Base-by-base conservation (phyloP, 257 asterid species). In the Cinchona pubescens region DNA sequence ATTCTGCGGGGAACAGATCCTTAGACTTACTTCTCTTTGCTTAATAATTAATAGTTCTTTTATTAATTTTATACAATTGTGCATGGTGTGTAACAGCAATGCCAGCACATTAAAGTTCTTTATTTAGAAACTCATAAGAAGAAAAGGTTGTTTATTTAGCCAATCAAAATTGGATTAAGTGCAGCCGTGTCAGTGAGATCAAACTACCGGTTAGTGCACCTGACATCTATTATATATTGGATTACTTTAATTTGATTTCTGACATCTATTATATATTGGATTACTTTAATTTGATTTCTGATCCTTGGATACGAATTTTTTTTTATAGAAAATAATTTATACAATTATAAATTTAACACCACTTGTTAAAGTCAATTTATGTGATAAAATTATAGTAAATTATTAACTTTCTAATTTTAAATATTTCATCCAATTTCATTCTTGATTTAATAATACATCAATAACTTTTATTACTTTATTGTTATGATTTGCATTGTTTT, bases 151-250 rank as follows among this genome's bases (percentile, higher is more conserved):
- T 25, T 56, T 7, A 25, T 14, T 35, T 40, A 82, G 81, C 88
- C 88, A 84, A 86, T 84, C 84, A 70, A 53, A 75, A 46, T 76
- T 42, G 74, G 67, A 75, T 37, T 70, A 80, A 82, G 70, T 88
- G 92, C 90, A 45, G 13, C 61, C 87, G 73, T 75, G 90, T 88
- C 87, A 84, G 79, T 58, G 38, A 49, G 74, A 69, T 67, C 48
- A 67, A 10, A 74, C 67, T 56, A n/a, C n/a, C n/a, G 7, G 42
- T 38, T 38, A 37, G 45, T 56, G 23, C 48, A 45, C 60, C 75
- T 67, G 46, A 67, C 81, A 67, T 37, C 16, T 35, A 21, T 15
- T n/a, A 34, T 32, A 61, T 63, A 49, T 15, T 12, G 23, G 18
- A 67, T 67, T 67, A 42, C 19, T 40, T 15, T n/a, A n/a, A n/a